Base-by-base conservation (phyloP, 108 stramenopile species). In the Hondaea fermentalgiana region DNA sequence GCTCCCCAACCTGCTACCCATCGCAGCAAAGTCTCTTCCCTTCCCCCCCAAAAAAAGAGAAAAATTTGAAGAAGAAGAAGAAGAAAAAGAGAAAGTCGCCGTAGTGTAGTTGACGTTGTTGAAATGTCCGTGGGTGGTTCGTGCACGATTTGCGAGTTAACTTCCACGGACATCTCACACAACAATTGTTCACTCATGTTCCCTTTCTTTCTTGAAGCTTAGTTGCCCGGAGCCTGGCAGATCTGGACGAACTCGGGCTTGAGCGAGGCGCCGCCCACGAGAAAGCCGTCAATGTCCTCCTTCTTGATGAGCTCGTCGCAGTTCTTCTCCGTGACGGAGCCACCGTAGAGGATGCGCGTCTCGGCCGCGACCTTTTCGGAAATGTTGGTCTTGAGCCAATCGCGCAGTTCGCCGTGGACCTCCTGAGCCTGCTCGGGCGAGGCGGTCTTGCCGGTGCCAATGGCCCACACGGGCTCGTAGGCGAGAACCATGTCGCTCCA, bases 401-500 rank as follows among this genome's bases (percentile, higher is more conserved):
- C 87, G 19, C 93, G 91, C 58, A 94, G 89, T 44, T 53, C 88
- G 44, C 58, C 91, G 71, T 92, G 93, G 16, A 88, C 89, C 57
- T 97, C 97, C 92, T 98, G 97, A 19, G 98, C 99, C 93, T 97
- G 97, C 91, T 97, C 97, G 12, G 97, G 97, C 44, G 98, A 97
- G 69, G 98, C 98, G 59, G 97, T 97, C 76, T 97, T 92, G 87
- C 98, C 98, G 90, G 97, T 98, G 89, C 98, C 98, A 88, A 99
- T 99, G 72, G 98, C 98, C 98, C 98, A 99, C 89, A 98, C 97
- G 59, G 98, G 98, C 91, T 97, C 96, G 91, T 96, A 92, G 42
- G 92, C 92, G 58, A 93, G 58, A 5, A 92, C 93, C 44, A 93
- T 29, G 60, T 89, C 45, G 60, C 95, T 95, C 29, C 89, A 89